These are phyloP conservation scores for Ottelia alismoides DNA, from an alignment of 106 monocot species.

Conservation along the genomic window DNA sequence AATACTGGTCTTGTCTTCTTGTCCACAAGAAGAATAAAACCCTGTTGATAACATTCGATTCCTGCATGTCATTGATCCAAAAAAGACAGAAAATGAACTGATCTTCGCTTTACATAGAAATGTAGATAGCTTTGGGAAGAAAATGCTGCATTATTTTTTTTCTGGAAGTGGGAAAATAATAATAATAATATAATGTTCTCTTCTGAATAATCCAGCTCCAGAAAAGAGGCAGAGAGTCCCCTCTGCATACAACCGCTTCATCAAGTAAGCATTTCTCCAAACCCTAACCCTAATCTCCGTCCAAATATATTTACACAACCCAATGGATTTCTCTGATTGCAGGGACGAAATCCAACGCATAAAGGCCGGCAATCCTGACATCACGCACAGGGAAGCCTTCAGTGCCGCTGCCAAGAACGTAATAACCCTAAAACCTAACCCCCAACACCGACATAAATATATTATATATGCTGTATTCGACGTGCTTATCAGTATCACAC, in stretches of 20 bases:
- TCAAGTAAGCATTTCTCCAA: slow-evolving; percentile 59
- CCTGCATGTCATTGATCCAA: not conserved
- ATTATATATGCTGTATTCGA: too few relatives aligned
- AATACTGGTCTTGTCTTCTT: not conserved
- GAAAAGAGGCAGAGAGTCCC: slow-evolving; percentile 99
- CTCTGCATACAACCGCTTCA: slow-evolving; percentile 98
- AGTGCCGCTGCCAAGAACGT: slow-evolving; percentile 99
- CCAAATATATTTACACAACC: not conserved
- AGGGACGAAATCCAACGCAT: slow-evolving; percentile 99
- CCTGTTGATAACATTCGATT: not conserved
- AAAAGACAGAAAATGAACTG: not conserved
- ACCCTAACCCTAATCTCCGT: not conserved
- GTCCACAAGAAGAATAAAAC: too few relatives aligned
- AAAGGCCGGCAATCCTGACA: slow-evolving; percentile 97
- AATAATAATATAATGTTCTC: not conserved
- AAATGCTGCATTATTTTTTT: too few relatives aligned
- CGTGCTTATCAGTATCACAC: too few relatives aligned
- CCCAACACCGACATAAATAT: too few relatives aligned
- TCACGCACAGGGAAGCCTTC: slow-evolving; percentile 98
- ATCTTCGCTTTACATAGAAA: not conserved
- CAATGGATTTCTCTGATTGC: slow-evolving; percentile 8
- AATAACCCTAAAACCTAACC: slow-evolving; percentile 5
- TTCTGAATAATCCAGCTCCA: slow-evolving; percentile 50
- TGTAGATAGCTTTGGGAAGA: too few relatives aligned
- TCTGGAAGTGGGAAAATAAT: too few relatives aligned